Percentiles rank a stretch among this genome's conserved stretches.
Evolutionary conservation across 2,329 filamentous ascomycete species (phyloP).

Genomic region (Daldinia sp.): DNA sequence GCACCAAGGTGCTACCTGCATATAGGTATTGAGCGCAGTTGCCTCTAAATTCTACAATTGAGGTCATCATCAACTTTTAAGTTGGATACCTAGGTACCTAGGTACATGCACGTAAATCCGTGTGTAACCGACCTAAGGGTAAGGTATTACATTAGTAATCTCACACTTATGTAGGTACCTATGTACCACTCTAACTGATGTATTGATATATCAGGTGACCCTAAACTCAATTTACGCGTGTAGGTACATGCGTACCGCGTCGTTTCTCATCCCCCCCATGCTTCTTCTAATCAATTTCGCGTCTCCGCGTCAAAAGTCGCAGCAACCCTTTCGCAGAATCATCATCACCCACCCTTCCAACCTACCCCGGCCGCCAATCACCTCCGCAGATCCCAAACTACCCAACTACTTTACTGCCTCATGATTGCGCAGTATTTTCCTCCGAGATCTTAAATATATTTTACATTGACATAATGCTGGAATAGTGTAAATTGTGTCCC

Average conservation of each 20-base stretch:
- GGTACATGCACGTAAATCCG: too few relatives aligned
- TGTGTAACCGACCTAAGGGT: too few relatives aligned
- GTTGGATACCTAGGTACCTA: too few relatives aligned
- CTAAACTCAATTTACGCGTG: slow-evolving; percentile 24
- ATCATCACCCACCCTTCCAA: neutral
- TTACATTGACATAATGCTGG: neutral
- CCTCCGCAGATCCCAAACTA: slow-evolving; percentile 14
- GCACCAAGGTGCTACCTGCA: too few relatives aligned
- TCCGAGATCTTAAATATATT: slow-evolving; percentile 1
- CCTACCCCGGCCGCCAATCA: slow-evolving; percentile 25
- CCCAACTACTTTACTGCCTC: neutral
- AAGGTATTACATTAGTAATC: neutral
- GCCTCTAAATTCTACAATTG: too few relatives aligned
- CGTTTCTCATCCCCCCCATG: slow-evolving; percentile 8
- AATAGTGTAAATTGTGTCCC: neutral
- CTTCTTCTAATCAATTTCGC: slow-evolving; percentile 22
- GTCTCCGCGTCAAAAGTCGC: slow-evolving; percentile 24
- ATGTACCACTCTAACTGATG: neutral
- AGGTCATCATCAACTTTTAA: too few relatives aligned
- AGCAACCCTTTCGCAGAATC: slow-evolving; percentile 11
- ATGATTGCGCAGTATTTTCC: neutral
- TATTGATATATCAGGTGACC: neutral
- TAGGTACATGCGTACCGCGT: slow-evolving; percentile 24
- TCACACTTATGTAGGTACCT: neutral
- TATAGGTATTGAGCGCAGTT: too few relatives aligned